Conservation (phyloP, 140 eudicot species). For the Erigeron philadelphicus region DNA sequence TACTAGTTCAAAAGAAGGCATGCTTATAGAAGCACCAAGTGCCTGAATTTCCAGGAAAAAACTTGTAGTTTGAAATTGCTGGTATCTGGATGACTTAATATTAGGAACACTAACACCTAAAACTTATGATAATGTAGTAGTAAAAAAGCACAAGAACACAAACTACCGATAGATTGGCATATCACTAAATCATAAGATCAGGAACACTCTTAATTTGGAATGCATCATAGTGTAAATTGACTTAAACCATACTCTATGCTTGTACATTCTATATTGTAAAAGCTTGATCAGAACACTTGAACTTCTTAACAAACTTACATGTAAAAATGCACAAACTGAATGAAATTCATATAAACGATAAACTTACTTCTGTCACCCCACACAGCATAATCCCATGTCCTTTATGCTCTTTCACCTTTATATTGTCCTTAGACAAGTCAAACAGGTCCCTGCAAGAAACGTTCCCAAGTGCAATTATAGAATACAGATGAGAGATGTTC, state of each 20-base stretch:
- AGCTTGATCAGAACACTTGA: constrained; percentile 19
- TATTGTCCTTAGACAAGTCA: constrained; percentile 87
- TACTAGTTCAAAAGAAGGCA: neutral
- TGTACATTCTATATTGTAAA: neutral
- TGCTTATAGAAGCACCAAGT: neutral
- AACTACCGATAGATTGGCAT: neutral
- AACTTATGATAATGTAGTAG: neutral
- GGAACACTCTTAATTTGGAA: neutral
- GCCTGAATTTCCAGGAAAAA: neutral
- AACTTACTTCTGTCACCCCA: constrained; percentile 79
- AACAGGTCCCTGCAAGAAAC: constrained; percentile 69
- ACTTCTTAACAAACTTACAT: constrained; percentile 10
- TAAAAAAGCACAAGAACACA: constrained; percentile 1
- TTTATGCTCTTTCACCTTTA: constrained; percentile 82
- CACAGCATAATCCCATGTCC: constrained; percentile 53
- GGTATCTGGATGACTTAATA: neutral
- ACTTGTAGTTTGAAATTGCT: neutral
- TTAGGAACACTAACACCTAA: neutral
- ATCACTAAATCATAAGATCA: neutral
- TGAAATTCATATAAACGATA: constrained; percentile 7
- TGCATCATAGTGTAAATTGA: neutral
- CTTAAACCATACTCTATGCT: neutral
- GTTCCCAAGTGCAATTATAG: constrained; percentile 15
- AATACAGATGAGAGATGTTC: neutral
- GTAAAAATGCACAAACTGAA: constrained; percentile 3